Conservation (phyloP, 2,329 filamentous ascomycete genomes). For the Pezicula rhizophila region DNA sequence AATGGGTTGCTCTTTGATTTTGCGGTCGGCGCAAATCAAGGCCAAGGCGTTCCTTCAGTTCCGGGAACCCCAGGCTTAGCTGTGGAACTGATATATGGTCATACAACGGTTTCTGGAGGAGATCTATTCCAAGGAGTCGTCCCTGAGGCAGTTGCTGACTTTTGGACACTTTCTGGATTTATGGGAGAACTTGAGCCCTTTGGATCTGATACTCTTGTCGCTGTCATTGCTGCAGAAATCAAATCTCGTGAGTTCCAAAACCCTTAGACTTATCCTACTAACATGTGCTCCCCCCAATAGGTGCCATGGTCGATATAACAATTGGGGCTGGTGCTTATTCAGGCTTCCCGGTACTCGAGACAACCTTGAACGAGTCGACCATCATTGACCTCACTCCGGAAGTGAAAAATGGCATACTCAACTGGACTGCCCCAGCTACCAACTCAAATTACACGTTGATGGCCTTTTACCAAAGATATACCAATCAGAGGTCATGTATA, state of each 20-base stretch:
- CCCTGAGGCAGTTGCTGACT: background rate
- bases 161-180: background rate
- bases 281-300: too few species aligned
- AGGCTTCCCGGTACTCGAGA: too few species aligned
- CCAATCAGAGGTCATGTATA: slow-evolving; percentile 22
- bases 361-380: background rate
- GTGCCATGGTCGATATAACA: too few species aligned
- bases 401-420: background rate
- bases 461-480: slow-evolving; percentile 3
- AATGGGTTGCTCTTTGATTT: slow-evolving; percentile 36
- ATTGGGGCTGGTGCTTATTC: too few species aligned
- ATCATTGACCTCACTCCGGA: slow-evolving; percentile 1
- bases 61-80: slow-evolving; percentile 28
- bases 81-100: slow-evolving; percentile 23
- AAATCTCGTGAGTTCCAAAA: too few species aligned
- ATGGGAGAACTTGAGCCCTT: background rate
- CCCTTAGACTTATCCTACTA: too few species aligned
- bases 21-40: slow-evolving; percentile 39
- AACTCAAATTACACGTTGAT: background rate
- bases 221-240: background rate
- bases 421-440: background rate
- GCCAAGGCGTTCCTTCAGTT: slow-evolving; percentile 36
- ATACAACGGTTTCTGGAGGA: background rate
- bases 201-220: background rate
- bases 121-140: background rate